Base-by-base conservation (phyloP, 1,139 yeast species). In the Geotrichum candidum region DNA sequence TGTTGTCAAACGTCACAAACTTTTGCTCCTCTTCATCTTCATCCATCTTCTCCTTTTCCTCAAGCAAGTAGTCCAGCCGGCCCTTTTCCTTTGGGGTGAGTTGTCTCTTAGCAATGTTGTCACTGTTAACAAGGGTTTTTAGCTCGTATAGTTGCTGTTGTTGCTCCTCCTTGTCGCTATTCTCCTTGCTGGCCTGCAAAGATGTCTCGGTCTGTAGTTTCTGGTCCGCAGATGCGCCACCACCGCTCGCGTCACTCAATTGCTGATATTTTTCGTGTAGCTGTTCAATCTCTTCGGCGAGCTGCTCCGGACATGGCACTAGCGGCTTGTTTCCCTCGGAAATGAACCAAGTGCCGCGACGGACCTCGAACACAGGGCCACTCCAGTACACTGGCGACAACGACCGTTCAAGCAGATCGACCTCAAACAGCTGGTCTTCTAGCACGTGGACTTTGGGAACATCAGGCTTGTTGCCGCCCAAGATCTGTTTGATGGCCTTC, bases 291-390 rank as follows among this genome's bases (percentile, higher is more conserved):
- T 82, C 84, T 1, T 77, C 75, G 0, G 96, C 78, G 3, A 87
- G 63, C 1, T 75, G 72, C 9, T 77, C 78, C 3, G 80, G 73
- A 33, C 90, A 74, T 0, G 97, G 97, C 6, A 73, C 70, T 29
- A 72, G 65, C 41, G 69, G 66, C 48, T 71, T 68, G 31, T 51
- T 35, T 2, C 87, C 85, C 60, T 82, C 83, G 4, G 82, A 73
- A 57, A 80, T 77, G 70, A 90, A 90, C 99, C 99, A 92, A 0
- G 85, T 74, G 0, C 97, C 97, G 58, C 98, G 76, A 50, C 97
- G 79, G 1, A 92, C 89, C 65, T 88, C 94, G 70, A 85, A 94
- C 0, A 79, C 76, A 0, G 97, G 96, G 0, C 98, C 98, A 2
- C 84, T 86, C 98, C 98, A 92, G 72, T 86, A 92, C 0, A 87